Evolutionary conservation across 2,329 filamentous ascomycete species (phyloP).

Genomic region (Epichloe uncinata): DNA sequence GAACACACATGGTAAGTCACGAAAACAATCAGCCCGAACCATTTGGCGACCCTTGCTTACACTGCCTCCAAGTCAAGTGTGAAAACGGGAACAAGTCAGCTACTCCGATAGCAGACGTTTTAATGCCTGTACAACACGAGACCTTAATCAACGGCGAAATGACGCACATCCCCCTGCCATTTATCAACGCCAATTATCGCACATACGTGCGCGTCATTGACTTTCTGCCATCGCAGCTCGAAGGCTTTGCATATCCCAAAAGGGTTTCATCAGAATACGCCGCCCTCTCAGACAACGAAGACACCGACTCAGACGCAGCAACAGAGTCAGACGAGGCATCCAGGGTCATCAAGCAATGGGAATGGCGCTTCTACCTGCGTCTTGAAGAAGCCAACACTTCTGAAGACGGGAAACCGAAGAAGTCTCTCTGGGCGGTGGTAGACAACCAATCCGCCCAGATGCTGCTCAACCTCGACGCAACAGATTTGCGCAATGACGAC

Average conservation of each 20-base stretch:
- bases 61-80: constrained; percentile 27
- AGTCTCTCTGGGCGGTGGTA: constrained; percentile 55
- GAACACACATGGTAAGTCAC: constrained; percentile 18
- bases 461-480: constrained; percentile 34
- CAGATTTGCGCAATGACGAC: constrained; percentile 40
- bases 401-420: constrained; percentile 18
- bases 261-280: constrained; percentile 32
- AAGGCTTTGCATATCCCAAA: constrained; percentile 51
- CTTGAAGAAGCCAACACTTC: constrained; percentile 47
- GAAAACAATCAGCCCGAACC: not conserved
- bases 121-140: constrained; percentile 25
- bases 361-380: constrained; percentile 73
- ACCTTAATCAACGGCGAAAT: constrained; percentile 27
- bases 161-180: constrained; percentile 43
- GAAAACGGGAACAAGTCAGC: constrained; percentile 26
- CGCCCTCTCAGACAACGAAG: constrained; percentile 31
- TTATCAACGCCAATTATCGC: constrained; percentile 60
- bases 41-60: not conserved
- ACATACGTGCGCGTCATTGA: constrained; percentile 66
- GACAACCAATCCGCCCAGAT: constrained; percentile 40
- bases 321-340: constrained; percentile 14
- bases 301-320: constrained; percentile 9
- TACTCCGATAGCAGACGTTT: constrained; percentile 25
- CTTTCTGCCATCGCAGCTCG: constrained; percentile 56
- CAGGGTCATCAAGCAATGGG: constrained; percentile 36